Conservation (phyloP, 495 filamentous ascomycete species). For the Cercophora sp. region DNA sequence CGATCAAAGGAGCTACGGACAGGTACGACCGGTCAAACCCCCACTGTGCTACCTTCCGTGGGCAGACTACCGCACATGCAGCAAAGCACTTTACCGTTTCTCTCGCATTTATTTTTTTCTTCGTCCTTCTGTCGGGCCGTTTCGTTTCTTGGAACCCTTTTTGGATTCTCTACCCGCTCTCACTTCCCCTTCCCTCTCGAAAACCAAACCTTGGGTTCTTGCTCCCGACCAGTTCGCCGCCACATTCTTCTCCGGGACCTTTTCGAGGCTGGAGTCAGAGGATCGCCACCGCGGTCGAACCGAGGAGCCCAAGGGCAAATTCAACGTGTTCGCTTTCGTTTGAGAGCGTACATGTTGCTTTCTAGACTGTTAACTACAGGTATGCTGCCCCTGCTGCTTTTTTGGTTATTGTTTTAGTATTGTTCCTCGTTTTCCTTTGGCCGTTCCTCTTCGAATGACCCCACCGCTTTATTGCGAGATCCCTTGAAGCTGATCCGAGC, state of each 20-base stretch:
- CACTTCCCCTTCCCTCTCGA: background rate
- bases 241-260: conserved; percentile 11
- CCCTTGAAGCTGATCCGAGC: background rate
- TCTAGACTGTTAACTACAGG: conserved; percentile 1
- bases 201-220: no score
- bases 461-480: background rate
- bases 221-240: conserved; percentile 2
- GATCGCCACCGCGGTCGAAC: conserved; percentile 6
- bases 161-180: background rate
- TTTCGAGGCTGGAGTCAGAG: conserved; percentile 8
- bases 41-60: background rate
- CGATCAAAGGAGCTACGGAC: background rate
- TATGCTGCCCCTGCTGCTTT: background rate
- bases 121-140: conserved; percentile 1
- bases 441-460: no score
- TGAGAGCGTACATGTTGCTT: background rate
- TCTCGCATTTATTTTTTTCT: conserved; percentile 1
- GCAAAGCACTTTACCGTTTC: background rate
- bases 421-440: no score
- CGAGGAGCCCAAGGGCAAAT: conserved; percentile 1
- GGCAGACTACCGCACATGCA: no score
- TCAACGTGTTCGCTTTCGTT: background rate
- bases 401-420: background rate
- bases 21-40: background rate
- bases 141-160: conserved; percentile 3